Base-by-base conservation (phyloP, 2,329 filamentous ascomycete genomes). In the Amauroascus niger region DNA sequence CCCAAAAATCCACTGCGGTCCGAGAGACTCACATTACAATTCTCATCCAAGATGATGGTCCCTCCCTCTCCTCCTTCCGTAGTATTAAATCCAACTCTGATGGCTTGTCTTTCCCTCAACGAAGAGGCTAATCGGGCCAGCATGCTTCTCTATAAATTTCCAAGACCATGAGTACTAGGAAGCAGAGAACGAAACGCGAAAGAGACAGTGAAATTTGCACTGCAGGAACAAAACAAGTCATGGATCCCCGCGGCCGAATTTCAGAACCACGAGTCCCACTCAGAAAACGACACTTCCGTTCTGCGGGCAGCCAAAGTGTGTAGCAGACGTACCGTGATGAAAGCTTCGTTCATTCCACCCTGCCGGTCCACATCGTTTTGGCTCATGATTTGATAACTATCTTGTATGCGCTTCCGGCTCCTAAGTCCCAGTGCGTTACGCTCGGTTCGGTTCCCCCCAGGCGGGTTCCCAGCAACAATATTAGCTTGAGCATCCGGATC, bases 301-400 rank as follows among this genome's bases (percentile, higher is more conserved):
- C 44, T 58, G 14, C 55, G 56, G 49, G 61, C 35, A 39, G 57
- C 47, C 16, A 61, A 57, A 52, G 62, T 44, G 54, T 62, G 59
- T 47, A 62, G 52, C 52, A 58, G 55, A 71, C 71, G 55, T 69
- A 78, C 75, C 58, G 79, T 80, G 48, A 83, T 75, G 56, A 74
- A 77, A 39, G 76, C 76, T 56, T 83, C 79, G 53, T 75, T 74
- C 59, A 78, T 74, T 13, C 79, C 79, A 14, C 77, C 79, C 57
- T 75, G 76, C 32, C 79, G 74, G 54, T 80, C 74, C 56, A 78
- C 74, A 60, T 84, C 80, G 61, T 85, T 85, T 61, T 80, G 74
- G 57, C 74, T 77, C 53, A 76, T 80, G 60, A 85, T 85, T 55
- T 77, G 74, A 54, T 84, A 81, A 50, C 74, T 76, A 50, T 80